A percentile compares a stretch with the other conserved stretches of the same genome.
Conservation (phyloP, 805 yeast genomes). For the Saccharomycopsis synnaedendra region DNA sequence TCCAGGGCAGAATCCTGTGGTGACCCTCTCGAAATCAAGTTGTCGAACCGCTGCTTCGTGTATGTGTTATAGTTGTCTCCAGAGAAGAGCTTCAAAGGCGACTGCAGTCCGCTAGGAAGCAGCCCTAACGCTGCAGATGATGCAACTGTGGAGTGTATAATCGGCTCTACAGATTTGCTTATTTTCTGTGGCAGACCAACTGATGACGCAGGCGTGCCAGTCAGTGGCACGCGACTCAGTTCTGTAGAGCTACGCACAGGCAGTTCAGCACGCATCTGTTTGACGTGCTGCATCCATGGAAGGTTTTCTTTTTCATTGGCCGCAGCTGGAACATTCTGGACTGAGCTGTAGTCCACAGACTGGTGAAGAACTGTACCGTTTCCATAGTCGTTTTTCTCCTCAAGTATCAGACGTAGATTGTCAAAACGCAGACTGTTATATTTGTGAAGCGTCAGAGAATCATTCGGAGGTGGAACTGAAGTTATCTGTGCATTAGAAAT, state of each 20-base stretch:
- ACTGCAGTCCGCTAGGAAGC: constrained; percentile 10
- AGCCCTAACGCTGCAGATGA: constrained; percentile 2
- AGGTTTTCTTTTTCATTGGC: constrained; percentile 4
- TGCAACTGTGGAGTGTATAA: constrained; percentile 7
- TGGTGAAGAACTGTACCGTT: constrained; percentile 8
- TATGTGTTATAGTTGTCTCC: constrained; percentile 15
- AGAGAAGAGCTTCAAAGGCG: constrained; percentile 16
- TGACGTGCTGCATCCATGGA: constrained; percentile 12
- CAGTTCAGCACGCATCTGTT: constrained; percentile 2
- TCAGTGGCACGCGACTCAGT: background rate
- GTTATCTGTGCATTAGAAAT: background rate
- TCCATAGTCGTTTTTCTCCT: background rate
- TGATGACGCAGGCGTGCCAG: constrained; percentile 6
- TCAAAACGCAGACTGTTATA: constrained; percentile 12
- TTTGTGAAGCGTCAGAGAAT: background rate
- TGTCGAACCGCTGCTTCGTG: constrained; percentile 12
- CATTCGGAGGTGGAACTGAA: background rate
- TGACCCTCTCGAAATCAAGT: constrained; percentile 6
- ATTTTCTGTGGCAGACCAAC: background rate
- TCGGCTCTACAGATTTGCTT: background rate
- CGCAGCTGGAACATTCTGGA: background rate
- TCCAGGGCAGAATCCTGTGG: background rate
- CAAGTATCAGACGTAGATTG: constrained; percentile 12
- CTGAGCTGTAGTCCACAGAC: background rate
- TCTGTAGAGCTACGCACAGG: background rate